Conservation (phyloP, 1,139 yeast genomes). For the Yamadazyma sp. region DNA sequence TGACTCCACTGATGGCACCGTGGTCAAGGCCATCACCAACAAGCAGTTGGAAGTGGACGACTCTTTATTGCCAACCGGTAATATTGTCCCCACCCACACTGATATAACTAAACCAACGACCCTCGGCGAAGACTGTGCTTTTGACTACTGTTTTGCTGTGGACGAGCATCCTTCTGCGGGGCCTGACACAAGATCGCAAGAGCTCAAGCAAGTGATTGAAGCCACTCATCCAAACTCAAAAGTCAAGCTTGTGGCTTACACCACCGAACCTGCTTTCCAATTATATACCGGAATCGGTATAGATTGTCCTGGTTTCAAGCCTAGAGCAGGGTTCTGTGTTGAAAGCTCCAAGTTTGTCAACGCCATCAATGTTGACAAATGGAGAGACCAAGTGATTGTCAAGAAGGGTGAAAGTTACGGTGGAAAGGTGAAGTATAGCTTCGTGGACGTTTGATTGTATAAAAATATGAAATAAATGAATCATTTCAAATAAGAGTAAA, state of each 20-base stretch:
- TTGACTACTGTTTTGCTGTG: conserved; percentile 56
- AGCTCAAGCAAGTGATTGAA: conserved; percentile 39
- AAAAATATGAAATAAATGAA: neutral
- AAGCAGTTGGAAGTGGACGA: conserved; percentile 40
- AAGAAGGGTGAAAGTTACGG: conserved; percentile 58
- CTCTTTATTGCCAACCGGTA: conserved; percentile 53
- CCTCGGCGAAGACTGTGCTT: conserved; percentile 23
- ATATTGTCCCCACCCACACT: conserved; percentile 25
- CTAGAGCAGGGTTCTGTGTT: conserved; percentile 61
- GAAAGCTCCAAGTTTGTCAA: conserved; percentile 64
- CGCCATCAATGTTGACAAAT: conserved; percentile 50
- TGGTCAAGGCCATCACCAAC: conserved; percentile 27
- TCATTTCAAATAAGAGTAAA: too few relatives aligned
- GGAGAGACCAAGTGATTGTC: conserved; percentile 54
- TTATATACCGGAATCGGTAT: conserved; percentile 63
- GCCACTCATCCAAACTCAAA: conserved; percentile 50
- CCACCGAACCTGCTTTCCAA: conserved; percentile 73
- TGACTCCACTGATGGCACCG: conserved; percentile 33
- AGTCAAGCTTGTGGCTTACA: conserved; percentile 40
- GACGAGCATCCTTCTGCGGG: conserved; percentile 24
- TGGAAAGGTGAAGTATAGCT: conserved; percentile 40
- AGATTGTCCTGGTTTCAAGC: conserved; percentile 36
- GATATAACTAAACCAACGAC: conserved; percentile 25
- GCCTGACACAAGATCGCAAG: conserved; percentile 44
- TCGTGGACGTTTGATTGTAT: conserved; percentile 8